Conservation (phyloP, 345 rosid species). For the Atalantia buxifolia region DNA sequence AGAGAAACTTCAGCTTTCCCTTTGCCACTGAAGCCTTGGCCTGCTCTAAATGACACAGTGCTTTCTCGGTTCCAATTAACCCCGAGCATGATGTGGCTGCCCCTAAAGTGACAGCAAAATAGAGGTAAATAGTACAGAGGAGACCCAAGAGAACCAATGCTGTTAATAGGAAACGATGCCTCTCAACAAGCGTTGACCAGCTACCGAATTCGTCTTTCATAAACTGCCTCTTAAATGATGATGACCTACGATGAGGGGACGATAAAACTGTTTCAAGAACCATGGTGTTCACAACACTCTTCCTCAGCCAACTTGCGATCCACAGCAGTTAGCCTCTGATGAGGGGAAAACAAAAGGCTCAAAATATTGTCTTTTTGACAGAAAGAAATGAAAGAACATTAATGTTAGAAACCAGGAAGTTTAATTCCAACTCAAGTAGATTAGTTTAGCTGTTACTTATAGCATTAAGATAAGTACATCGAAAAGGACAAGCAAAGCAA, state of each 20-base stretch:
- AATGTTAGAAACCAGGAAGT: background rate
- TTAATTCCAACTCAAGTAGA: background rate
- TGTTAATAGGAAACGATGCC: conserved; percentile 89
- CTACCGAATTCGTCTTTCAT: conserved; percentile 75
- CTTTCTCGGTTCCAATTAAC: conserved; percentile 56
- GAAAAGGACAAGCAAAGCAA: background rate
- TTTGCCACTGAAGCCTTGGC: conserved; percentile 44
- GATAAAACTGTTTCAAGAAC: conserved; percentile 70
- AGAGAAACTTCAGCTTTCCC: conserved; percentile 58
- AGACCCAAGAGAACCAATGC: conserved; percentile 72
- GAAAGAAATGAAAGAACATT: background rate
- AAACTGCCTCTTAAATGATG: conserved; percentile 58
- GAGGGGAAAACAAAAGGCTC: background rate
- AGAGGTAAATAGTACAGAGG: conserved; percentile 84
- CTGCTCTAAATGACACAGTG: conserved; percentile 51
- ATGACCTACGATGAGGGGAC: conserved; percentile 70
- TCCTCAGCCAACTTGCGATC: conserved; percentile 19
- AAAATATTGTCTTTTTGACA: background rate
- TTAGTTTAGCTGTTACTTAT: background rate
- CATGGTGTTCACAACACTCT: conserved; percentile 31
- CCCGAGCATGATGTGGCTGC: conserved; percentile 60
- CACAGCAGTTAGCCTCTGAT: background rate
- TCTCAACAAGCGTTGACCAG: conserved; percentile 61
- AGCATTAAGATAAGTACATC: background rate
- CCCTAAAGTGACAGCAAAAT: conserved; percentile 87